phyloP scores from a whole-genome alignment of 2,329 filamentous ascomycete genomes.

The Sclerotinia nivalis region DNA sequence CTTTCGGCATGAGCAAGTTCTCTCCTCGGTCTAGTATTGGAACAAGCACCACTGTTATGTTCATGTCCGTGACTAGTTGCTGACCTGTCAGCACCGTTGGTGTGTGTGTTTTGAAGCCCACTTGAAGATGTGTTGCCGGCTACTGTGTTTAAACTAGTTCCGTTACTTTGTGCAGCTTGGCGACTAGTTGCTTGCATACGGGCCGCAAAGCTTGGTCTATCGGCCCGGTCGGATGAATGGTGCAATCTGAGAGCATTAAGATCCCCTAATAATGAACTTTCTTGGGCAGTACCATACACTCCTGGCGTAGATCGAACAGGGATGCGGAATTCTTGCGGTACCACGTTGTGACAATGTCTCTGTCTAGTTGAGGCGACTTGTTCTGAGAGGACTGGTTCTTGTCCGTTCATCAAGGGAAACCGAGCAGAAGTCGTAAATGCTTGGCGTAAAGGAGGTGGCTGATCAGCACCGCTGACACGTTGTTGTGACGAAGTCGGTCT shows the following conservation, averaged over 20 bases:
- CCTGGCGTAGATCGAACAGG: not conserved
- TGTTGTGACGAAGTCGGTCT: too few relatives aligned
- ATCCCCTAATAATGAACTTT: not conserved
- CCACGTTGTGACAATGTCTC: not conserved
- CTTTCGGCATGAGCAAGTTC: too few relatives aligned
- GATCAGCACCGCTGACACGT: too few relatives aligned
- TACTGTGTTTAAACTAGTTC: rapidly evolving
- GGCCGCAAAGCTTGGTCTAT: too few relatives aligned
- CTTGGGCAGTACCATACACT: not conserved
- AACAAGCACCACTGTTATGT: not conserved
- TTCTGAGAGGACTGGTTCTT: too few relatives aligned
- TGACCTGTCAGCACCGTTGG: not conserved
- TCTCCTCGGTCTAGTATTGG: too few relatives aligned
- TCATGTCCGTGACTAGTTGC: not conserved
- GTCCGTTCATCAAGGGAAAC: too few relatives aligned
- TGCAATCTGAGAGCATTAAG: not conserved
- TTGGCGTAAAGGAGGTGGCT: too few relatives aligned
- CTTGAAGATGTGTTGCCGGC: not conserved
- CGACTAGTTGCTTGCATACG: too few relatives aligned
- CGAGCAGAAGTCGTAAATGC: too few relatives aligned
- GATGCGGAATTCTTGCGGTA: not conserved
- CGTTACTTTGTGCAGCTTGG: not conserved
- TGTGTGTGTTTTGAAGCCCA: not conserved
- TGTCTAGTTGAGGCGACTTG: too few relatives aligned
- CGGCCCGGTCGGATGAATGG: not conserved